Conservation (phyloP, 2,329 filamentous ascomycete genomes). For the Penicillium sp. region DNA sequence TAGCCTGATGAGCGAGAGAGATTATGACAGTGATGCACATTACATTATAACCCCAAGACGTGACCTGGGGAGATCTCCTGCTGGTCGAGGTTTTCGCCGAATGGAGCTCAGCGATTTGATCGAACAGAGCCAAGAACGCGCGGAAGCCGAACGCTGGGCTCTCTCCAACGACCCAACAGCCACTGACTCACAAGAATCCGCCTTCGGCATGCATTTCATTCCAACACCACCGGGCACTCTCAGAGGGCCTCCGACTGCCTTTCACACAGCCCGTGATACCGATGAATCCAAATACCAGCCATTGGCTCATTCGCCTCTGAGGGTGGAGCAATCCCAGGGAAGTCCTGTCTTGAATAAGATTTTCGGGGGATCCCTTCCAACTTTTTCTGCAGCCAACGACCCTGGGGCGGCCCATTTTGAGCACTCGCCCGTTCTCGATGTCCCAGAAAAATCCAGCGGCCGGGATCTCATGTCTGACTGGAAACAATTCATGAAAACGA, state of each 20-base stretch:
- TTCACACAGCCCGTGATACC: not conserved
- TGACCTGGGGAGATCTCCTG: conserved; percentile 8
- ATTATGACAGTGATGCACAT: conserved; percentile 46
- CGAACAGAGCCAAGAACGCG: conserved; percentile 20
- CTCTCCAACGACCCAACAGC: not conserved
- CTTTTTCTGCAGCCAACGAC: conserved; percentile 2
- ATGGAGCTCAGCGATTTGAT: conserved; percentile 21
- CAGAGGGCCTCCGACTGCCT: not conserved
- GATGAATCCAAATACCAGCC: not conserved
- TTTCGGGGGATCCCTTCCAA: conserved; percentile 12
- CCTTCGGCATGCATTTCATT: conserved; percentile 17
- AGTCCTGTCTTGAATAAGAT: not conserved
- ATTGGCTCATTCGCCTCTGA: not conserved
- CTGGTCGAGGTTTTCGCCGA: conserved; percentile 4
- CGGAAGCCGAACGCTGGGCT: conserved; percentile 13
- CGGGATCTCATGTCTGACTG: conserved; percentile 9
- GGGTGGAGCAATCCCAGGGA: not conserved
- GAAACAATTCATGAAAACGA: conserved; percentile 11
- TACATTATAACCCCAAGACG: conserved; percentile 37
- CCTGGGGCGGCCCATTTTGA: not conserved
- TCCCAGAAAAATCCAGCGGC: not conserved
- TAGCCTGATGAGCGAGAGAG: conserved; percentile 39
- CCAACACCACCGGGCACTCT: conserved; percentile 17
- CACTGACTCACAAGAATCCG: conserved; percentile 3
- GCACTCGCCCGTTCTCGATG: not conserved